Base-by-base conservation (phyloP, 352 stramenopile species). In the Phytopythium chamaehyphon region DNA sequence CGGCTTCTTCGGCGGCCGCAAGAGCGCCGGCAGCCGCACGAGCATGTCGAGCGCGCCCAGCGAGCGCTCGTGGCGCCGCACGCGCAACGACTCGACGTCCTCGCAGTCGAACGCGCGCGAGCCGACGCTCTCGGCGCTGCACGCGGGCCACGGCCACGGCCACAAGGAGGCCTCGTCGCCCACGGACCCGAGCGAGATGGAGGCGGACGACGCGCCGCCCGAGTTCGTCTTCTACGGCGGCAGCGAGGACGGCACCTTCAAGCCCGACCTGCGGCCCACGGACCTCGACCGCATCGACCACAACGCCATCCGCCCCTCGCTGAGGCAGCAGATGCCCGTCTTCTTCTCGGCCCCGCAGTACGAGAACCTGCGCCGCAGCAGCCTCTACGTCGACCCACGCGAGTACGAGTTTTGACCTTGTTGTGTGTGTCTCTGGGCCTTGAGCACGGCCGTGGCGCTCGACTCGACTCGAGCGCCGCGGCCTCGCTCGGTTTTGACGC, bases 171-270 rank as follows among this genome's bases (percentile, higher is more conserved):
- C 59, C 33, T 43, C 9, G 59, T 71, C 52, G 24, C 55, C 64
- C 24, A 65, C 57, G 0, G 58, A 73, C 26, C 43, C 50, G 18
- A 61, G 59, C 6, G 67, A 66, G 52, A 56, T 74, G 22, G 54
- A 68, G 14, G 46, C 48, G 18, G 54, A 54, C 36, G 62, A 80
- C 22, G 71, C 59, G 39, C 54, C 59, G 35, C 59, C 66, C 21
- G 69, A 76, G 18, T 90, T 88, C 51, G 45, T 86, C 18, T 82
- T 90, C 51, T 90, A 78, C 49, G 58, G 75, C 7, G 79, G 79
- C 18, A 87, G 62, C n/a, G 79, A 85, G 7, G 65, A 80, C 46
- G 64, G 54, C 26, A 61, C 67, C 38, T 86, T 86, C 53, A 62
- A 83, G 61, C 76, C 69, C 6, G 63, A 72, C 26, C 54, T 75